phyloP scores from a whole-genome alignment of 345 rosid species.

The Cardamine occulta region DNA sequence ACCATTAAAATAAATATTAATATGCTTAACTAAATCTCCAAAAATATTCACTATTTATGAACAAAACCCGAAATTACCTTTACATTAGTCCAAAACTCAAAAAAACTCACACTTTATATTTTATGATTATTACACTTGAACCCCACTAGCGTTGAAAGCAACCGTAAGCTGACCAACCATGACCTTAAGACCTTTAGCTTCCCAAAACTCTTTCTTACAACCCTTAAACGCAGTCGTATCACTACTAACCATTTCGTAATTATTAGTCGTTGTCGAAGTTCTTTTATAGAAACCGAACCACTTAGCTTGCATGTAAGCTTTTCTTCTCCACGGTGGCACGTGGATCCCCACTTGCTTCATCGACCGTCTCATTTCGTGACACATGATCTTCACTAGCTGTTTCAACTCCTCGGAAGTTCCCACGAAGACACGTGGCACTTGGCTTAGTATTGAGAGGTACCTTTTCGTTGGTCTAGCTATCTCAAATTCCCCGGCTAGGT shows the following conservation, averaged over 20 bases:
- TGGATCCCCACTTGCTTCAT: constrained; percentile 55
- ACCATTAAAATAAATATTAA: not conserved
- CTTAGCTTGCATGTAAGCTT: constrained; percentile 74
- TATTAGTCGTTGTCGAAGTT: constrained; percentile 39
- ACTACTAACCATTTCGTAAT: constrained; percentile 17
- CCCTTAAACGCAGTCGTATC: constrained; percentile 29
- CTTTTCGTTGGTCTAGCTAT: constrained; percentile 68
- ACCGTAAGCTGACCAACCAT: constrained; percentile 35
- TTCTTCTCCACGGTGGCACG: constrained; percentile 87
- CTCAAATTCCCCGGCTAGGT: constrained; percentile 57
- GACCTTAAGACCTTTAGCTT: constrained; percentile 14
- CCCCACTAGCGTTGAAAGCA: constrained; percentile 32
- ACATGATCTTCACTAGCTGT: constrained; percentile 65
- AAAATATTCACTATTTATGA: not conserved
- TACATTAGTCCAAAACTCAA: constrained; percentile 6
- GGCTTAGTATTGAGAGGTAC: constrained; percentile 49
- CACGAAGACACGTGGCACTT: constrained; percentile 60
- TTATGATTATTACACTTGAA: constrained; percentile 18
- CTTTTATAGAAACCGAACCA: constrained; percentile 73
- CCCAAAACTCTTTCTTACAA: constrained; percentile 36
- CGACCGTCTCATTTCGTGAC: constrained; percentile 57
- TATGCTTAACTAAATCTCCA: not conserved
- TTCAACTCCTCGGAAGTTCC: constrained; percentile 57
- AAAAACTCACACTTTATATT: not conserved
- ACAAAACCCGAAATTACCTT: not conserved